Percentiles rank a stretch among this genome's conserved stretches.
Evolutionary conservation across 257 asterid species (phyloP).

Genomic region (Striga asiatica): DNA sequence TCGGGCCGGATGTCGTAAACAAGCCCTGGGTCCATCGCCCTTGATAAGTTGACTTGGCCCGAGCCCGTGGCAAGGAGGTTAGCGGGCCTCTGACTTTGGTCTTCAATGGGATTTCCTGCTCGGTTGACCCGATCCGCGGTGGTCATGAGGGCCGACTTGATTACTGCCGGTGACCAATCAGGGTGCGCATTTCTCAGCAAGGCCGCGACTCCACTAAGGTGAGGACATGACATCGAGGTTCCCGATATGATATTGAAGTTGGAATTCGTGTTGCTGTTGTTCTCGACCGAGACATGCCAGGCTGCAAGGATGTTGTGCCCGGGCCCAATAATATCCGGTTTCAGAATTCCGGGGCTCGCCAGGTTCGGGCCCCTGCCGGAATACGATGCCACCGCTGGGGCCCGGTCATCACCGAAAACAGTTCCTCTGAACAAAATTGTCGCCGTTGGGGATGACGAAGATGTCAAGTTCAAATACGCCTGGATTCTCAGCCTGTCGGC

Average conservation of each 20-base stretch:
- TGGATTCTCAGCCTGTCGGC: constrained; percentile 14
- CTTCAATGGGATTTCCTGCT: constrained; percentile 2
- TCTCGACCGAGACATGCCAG: constrained; percentile 22
- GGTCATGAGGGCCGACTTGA: constrained; percentile 27
- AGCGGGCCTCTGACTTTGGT: constrained; percentile 8
- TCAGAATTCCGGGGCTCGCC: constrained; percentile 22
- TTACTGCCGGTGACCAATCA: neutral
- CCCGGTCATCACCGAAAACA: constrained; percentile 14
- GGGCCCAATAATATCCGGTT: constrained; percentile 30
- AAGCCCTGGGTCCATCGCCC: constrained; percentile 27
- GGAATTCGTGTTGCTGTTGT: constrained; percentile 14
- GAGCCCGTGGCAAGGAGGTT: constrained; percentile 18
- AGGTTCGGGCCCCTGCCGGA: constrained; percentile 19
- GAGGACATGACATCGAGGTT: constrained; percentile 28
- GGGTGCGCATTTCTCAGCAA: constrained; percentile 25
- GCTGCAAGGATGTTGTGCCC: constrained; percentile 32
- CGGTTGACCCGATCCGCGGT: constrained; percentile 19
- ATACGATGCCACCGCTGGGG: constrained; percentile 16
- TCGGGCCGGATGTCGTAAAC: constrained; percentile 24
- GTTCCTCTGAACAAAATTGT: constrained; percentile 23
- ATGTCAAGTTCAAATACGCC: constrained; percentile 15
- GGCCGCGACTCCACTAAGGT: constrained; percentile 30
- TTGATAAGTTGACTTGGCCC: constrained; percentile 24
- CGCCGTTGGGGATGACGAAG: constrained; percentile 11
- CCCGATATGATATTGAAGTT: constrained; percentile 18